Evolutionary conservation across 306 rosid species (phyloP).

Genomic region (Lithocarpus polystachyus): DNA sequence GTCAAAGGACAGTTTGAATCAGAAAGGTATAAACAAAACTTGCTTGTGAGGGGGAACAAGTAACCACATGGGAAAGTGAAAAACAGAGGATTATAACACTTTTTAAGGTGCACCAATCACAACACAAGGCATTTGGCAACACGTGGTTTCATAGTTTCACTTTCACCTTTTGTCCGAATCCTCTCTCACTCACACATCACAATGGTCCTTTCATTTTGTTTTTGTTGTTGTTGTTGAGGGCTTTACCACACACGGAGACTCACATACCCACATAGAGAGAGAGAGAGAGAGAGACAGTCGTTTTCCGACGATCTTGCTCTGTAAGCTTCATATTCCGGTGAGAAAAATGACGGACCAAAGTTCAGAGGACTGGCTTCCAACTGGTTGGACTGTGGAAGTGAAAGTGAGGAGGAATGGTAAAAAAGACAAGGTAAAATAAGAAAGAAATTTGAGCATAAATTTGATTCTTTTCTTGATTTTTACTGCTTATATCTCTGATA

Average conservation of each 20-base stretch:
- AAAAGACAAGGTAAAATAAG: slow-evolving; percentile 57
- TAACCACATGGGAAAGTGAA: background rate
- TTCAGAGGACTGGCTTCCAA: slow-evolving; percentile 53
- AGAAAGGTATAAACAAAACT: background rate
- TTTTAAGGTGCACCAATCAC: background rate
- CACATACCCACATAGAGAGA: background rate
- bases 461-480: background rate
- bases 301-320: background rate
- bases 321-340: slow-evolving; percentile 9
- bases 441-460: background rate
- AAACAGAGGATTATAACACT: slow-evolving; percentile 15
- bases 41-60: background rate
- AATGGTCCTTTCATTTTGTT: background rate
- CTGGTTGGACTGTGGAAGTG: slow-evolving; percentile 64
- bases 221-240: background rate
- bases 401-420: slow-evolving; percentile 57
- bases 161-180: slow-evolving; percentile 6
- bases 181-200: background rate
- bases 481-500: background rate
- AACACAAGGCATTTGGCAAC: slow-evolving; percentile 6
- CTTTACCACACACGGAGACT: background rate
- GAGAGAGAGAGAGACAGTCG: background rate
- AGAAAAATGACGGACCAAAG: slow-evolving; percentile 49
- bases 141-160: slow-evolving; percentile 7
- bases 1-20: background rate